A percentile compares a stretch with the other conserved stretches of the same genome.
These are phyloP conservation scores for Scytalidium lignicola DNA, from an alignment of 2,329 filamentous ascomycete genomes.

Conservation along the genomic window DNA sequence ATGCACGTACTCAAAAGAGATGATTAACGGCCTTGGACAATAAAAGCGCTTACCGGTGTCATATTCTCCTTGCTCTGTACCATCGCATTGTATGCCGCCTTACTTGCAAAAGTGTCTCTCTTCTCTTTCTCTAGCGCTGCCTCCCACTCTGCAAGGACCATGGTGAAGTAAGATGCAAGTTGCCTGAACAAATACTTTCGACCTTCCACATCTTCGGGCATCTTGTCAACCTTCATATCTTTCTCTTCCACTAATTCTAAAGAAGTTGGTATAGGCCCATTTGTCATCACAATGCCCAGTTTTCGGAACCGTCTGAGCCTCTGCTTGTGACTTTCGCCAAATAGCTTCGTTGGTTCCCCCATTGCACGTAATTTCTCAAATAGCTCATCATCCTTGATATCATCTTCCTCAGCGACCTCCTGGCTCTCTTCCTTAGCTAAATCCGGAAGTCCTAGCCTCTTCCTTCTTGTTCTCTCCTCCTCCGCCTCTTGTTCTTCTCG, in stretches of 20 bases:
- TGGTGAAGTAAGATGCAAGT: conserved; percentile 90
- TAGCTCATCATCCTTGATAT: conserved; percentile 69
- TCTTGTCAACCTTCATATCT: conserved; percentile 75
- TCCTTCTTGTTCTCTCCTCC: conserved; percentile 68
- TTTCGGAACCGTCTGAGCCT: conserved; percentile 67
- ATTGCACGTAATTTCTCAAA: conserved; percentile 61
- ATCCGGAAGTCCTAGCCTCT: conserved; percentile 75
- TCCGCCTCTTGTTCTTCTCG: conserved; percentile 69
- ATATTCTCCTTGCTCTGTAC: conserved; percentile 82
- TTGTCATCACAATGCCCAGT: conserved; percentile 54
- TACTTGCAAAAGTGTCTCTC: conserved; percentile 67
- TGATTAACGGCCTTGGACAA: background rate
- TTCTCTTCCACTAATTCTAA: conserved; percentile 74
- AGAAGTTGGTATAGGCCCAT: conserved; percentile 82
- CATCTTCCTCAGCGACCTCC: conserved; percentile 45
- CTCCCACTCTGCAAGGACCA: conserved; percentile 90
- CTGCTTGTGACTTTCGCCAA: conserved; percentile 72
- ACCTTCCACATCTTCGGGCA: conserved; percentile 58
- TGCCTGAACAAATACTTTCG: conserved; percentile 76
- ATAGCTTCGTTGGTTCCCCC: conserved; percentile 69
- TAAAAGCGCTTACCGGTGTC: conserved; percentile 53
- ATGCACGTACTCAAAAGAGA: background rate
- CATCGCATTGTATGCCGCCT: conserved; percentile 79
- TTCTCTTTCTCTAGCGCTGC: conserved; percentile 64
- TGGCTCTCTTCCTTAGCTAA: conserved; percentile 48